phyloP scores from a whole-genome alignment of 768 basidiomycete genomes.

The Leucosporidium scottii region DNA sequence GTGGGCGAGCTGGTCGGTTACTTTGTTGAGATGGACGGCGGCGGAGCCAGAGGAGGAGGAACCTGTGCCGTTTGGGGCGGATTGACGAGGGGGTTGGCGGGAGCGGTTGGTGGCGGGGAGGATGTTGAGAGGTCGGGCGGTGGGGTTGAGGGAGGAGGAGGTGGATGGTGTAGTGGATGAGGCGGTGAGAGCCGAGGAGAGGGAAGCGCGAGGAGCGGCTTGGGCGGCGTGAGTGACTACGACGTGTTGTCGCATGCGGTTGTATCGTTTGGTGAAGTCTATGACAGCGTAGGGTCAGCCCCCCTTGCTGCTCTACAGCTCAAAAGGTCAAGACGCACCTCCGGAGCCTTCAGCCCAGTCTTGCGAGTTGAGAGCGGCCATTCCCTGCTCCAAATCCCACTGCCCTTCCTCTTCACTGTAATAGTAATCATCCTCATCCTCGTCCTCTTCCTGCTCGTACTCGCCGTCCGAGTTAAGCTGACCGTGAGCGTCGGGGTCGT shows the following conservation, averaged over 20 bases:
- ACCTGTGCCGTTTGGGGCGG: background rate
- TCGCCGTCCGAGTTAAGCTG: background rate
- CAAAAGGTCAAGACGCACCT: conserved; percentile 27
- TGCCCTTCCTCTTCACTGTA: conserved; percentile 2
- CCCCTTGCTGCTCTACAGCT: background rate
- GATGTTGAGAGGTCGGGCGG: conserved; percentile 9
- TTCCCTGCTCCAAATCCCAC: conserved; percentile 3
- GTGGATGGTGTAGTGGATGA: conserved; percentile 48
- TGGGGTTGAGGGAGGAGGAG: conserved; percentile 30
- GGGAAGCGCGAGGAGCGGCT: background rate
- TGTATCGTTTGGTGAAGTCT: conserved; percentile 98
- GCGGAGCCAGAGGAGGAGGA: conserved; percentile 9
- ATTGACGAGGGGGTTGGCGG: conserved; percentile 15
- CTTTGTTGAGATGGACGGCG: conserved; percentile 47
- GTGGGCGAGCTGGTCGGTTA: conserved; percentile 63
- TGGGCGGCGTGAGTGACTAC: conserved; percentile 46
- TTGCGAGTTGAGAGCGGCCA: conserved; percentile 7
- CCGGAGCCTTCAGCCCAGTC: conserved; percentile 21
- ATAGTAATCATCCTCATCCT: too few relatives aligned
- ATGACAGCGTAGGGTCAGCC: background rate
- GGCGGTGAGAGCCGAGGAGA: conserved; percentile 7
- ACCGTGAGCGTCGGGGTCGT: background rate
- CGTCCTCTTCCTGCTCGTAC: too few relatives aligned
- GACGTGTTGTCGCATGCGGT: conserved; percentile 84
- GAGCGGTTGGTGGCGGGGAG: conserved; percentile 20